Evolutionary conservation across 257 asterid species (phyloP), one percentile per base, ranked within the genome.

Genomic region (Prunella vulgaris): DNA sequence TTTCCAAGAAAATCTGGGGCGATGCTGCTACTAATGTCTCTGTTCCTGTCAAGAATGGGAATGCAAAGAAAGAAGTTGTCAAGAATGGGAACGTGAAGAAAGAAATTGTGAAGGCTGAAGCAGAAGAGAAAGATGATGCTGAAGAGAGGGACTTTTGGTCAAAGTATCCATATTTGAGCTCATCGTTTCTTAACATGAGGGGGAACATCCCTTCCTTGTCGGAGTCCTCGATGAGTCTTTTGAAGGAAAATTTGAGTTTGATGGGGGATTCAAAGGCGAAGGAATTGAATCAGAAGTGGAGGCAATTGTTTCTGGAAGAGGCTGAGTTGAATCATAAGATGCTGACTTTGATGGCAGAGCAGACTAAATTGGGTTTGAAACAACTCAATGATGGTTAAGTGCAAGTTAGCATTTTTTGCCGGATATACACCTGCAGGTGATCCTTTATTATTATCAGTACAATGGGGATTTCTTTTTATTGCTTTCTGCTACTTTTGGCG

Each of bases 211-310:
- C 78, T 1, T 57, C 74, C 1, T 80, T 57, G 13, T 46, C 84
- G 0, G 67, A 54, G 44, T 40, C 10, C 17, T 73, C 48, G 44
- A 28, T 25, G 58, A 48, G 51, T 58, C 24, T 61, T 3, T 10
- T 81, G 71, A 78, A 59, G 78, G 80, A 78, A 17, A 82, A 66
- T 13, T 28, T 88, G 78, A 59, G 64, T 54, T 64, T 66, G 79
- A 66, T 86, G 51, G 90, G 77, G 60, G 51, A 57, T 20, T 77
- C 21, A 4, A 81, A 83, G 78, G 88, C 90, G 2, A 74, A 72
- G 78, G 86, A 82, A 20, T 72, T 82, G 69, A 85, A 90, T 17
- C 82, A 82, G 6, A 78, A 82, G 75, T 90, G 97, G 96, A 88
- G 77, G 79, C 62, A 78, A 18, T 62, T 90, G 77, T 4, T 52